A percentile compares a stretch with the other conserved stretches of the same genome.
These are phyloP conservation scores for Teunomyces kruisii DNA, from an alignment of 805 yeast species.

Conservation along the genomic window DNA sequence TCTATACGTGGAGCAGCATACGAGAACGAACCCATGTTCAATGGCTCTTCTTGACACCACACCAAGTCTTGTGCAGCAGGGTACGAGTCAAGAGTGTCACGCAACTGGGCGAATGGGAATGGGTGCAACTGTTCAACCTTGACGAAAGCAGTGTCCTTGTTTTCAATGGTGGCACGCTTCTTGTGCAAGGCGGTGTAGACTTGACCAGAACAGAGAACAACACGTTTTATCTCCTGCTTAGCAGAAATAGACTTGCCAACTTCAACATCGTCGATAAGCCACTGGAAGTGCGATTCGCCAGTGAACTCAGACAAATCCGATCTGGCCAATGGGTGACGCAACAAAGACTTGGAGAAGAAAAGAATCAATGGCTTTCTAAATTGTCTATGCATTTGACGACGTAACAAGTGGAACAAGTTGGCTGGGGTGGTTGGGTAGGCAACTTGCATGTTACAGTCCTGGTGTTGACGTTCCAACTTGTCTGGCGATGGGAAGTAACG, in stretches of 20 bases:
- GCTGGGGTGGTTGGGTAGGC: constrained; percentile 99
- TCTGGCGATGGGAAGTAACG: constrained; percentile 88
- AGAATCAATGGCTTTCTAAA: constrained; percentile 88
- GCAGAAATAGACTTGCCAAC: constrained; percentile 73
- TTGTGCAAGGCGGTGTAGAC: constrained; percentile 90
- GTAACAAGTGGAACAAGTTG: constrained; percentile 89
- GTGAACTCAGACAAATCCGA: constrained; percentile 81
- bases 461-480: constrained; percentile 94
- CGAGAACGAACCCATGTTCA: constrained; percentile 92
- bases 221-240: constrained; percentile 83
- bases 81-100: constrained; percentile 77
- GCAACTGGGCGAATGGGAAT: constrained; percentile 95
- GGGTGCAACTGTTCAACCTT: constrained; percentile 96
- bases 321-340: constrained; percentile 97
- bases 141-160: constrained; percentile 83
- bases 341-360: constrained; percentile 88
- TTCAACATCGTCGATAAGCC: constrained; percentile 93
- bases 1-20: constrained; percentile 80
- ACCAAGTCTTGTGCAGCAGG: constrained; percentile 85
- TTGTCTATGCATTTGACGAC: constrained; percentile 99
- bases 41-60: constrained; percentile 98
- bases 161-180: constrained; percentile 75
- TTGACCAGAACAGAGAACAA: constrained; percentile 88
- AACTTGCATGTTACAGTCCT: constrained; percentile 96
- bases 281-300: constrained; percentile 88